These are phyloP conservation scores for Stellera chamaejasme DNA, from an alignment of 345 rosid genomes.

Conservation along the genomic window DNA sequence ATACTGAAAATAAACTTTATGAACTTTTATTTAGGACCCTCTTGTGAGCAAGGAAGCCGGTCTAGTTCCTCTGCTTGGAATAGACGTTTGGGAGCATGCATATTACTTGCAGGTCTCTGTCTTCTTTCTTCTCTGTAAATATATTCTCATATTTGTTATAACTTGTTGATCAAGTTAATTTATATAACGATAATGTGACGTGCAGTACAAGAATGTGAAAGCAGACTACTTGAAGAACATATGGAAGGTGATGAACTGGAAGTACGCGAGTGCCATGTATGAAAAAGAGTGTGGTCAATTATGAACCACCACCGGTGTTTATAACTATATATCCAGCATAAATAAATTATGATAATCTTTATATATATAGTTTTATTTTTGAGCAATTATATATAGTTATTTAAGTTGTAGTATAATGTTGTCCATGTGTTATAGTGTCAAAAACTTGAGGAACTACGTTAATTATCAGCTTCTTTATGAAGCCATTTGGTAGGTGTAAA, in stretches of 20 bases:
- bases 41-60: conserved; percentile 42
- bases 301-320: background rate
- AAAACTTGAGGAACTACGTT: too few relatives aligned
- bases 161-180: background rate
- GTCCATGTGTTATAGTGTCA: too few relatives aligned
- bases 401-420: too few relatives aligned
- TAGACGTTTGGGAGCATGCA: conserved; percentile 76
- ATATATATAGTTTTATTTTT: too few relatives aligned
- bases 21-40: conserved; percentile 30
- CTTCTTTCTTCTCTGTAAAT: background rate
- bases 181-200: background rate
- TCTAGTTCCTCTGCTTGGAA: conserved; percentile 49
- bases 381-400: too few relatives aligned
- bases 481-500: too few relatives aligned
- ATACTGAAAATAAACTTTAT: background rate
- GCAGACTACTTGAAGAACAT: conserved; percentile 59
- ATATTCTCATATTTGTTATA: background rate
- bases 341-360: too few relatives aligned
- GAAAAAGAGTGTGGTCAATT: conserved; percentile 27
- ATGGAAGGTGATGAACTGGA: conserved; percentile 66
- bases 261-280: conserved; percentile 39
- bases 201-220: conserved; percentile 51
- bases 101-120: conserved; percentile 55
- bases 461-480: too few relatives aligned
- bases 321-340: too few relatives aligned